Conservation (phyloP, 2,329 filamentous ascomycete genomes). For the Cryphonectria nitschkei region DNA sequence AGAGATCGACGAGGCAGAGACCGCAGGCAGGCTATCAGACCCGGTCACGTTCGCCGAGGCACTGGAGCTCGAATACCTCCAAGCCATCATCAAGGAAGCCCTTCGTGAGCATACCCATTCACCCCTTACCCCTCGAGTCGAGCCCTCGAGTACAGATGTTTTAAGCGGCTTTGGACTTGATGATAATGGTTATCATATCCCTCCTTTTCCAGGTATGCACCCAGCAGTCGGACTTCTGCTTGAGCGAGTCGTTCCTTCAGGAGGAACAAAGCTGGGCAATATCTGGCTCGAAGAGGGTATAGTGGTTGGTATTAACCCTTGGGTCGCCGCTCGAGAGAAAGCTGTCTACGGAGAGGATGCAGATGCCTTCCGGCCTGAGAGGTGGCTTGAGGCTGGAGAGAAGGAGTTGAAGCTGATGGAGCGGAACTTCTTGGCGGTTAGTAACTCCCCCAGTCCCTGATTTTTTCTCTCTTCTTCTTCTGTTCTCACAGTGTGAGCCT, state of each 20-base stretch:
- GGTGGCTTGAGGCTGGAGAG: constrained; percentile 48
- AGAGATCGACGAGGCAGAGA: constrained; percentile 46
- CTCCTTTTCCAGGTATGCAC: constrained; percentile 36
- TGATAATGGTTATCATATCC: no score
- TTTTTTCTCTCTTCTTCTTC: no score
- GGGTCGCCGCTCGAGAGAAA: constrained; percentile 43
- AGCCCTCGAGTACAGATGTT: neutral
- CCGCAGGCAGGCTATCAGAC: constrained; percentile 36
- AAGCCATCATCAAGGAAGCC: constrained; percentile 53
- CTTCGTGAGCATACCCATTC: constrained; percentile 38
- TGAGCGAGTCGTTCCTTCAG: constrained; percentile 39
- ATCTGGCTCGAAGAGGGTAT: constrained; percentile 49
- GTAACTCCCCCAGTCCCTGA: neutral
- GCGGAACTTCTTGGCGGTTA: constrained; percentile 26
- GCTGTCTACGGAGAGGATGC: constrained; percentile 44
- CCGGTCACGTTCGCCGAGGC: constrained; percentile 42
- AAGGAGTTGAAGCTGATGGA: constrained; percentile 40
- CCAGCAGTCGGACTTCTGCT: constrained; percentile 46
- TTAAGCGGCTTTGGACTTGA: constrained; percentile 14
- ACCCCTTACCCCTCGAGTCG: constrained; percentile 13
- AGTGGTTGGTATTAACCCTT: constrained; percentile 47
- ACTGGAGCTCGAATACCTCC: constrained; percentile 48
- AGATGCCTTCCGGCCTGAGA: constrained; percentile 50
- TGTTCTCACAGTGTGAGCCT: no score
- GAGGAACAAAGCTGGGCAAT: constrained; percentile 43